Evolutionary conservation across 768 basidiomycete genomes (phyloP).

Genomic region (Cystobasidium ongulense): DNA sequence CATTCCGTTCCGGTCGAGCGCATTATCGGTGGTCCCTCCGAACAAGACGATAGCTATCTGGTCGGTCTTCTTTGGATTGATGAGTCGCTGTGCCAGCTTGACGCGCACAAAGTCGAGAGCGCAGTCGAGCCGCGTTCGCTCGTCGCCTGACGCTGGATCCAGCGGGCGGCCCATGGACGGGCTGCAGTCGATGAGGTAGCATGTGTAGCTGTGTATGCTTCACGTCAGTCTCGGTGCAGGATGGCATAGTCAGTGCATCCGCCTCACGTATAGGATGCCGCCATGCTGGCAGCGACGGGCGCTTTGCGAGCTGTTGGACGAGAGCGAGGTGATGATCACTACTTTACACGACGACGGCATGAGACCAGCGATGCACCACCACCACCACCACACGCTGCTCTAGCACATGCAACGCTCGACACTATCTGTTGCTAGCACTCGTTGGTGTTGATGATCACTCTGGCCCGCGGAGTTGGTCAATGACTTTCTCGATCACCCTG

Average conservation of each 20-base stretch:
- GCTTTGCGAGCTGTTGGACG: too few relatives aligned
- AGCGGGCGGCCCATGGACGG: slow-evolving; percentile 19
- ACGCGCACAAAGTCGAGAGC: slow-evolving; percentile 24
- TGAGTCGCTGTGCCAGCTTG: slow-evolving; percentile 21
- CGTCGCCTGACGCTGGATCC: neutral
- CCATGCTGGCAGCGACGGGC: neutral
- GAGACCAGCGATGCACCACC: too few relatives aligned
- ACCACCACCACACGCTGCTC: too few relatives aligned
- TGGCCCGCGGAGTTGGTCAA: too few relatives aligned
- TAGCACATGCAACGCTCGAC: too few relatives aligned
- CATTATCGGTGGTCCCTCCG: slow-evolving; percentile 8
- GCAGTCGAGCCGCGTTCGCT: neutral
- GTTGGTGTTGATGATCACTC: too few relatives aligned
- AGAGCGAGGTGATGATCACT: neutral
- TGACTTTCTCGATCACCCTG: too few relatives aligned
- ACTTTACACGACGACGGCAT: too few relatives aligned
- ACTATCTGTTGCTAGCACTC: too few relatives aligned
- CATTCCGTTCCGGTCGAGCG: neutral
- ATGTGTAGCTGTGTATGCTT: neutral
- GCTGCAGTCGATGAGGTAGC: slow-evolving; percentile 22
- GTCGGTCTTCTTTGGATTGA: slow-evolving; percentile 28
- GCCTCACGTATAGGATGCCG: slow-evolving; percentile 16
- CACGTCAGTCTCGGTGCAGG: neutral
- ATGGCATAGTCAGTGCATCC: neutral
- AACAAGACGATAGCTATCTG: slow-evolving; percentile 23